These are phyloP conservation scores for Austroboletus festivus DNA, from an alignment of 768 basidiomycete genomes.

Conservation along the genomic window DNA sequence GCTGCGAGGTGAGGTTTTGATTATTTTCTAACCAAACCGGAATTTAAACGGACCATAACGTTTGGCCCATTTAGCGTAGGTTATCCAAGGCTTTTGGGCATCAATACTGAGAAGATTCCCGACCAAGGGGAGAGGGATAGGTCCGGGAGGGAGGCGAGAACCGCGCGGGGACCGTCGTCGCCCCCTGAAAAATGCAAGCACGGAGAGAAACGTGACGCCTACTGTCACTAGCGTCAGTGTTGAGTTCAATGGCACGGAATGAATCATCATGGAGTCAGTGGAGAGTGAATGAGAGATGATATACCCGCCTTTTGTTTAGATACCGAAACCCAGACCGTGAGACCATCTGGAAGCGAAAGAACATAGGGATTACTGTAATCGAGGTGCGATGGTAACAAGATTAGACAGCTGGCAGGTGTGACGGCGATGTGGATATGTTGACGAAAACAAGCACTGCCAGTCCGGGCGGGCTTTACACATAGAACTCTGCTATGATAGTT, in stretches of 20 bases:
- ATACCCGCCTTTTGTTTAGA: neutral
- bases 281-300: neutral
- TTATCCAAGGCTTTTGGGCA: slow-evolving; percentile 15
- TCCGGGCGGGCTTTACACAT: too few relatives aligned
- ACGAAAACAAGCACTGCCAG: too few relatives aligned
- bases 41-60: slow-evolving; percentile 15
- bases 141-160: slow-evolving; percentile 15
- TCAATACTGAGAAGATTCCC: slow-evolving; percentile 19
- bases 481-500: too few relatives aligned
- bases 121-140: slow-evolving; percentile 14
- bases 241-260: neutral
- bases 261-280: slow-evolving; percentile 2
- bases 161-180: slow-evolving; percentile 1
- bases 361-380: neutral
- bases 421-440: too few relatives aligned
- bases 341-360: neutral
- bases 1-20: neutral
- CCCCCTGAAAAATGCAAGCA: neutral
- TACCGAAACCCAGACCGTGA: neutral
- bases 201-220: neutral
- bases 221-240: neutral
- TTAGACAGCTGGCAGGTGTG: too few relatives aligned
- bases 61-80: slow-evolving; percentile 17
- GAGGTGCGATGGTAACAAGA: too few relatives aligned
- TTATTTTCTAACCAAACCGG: neutral